Evolutionary conservation across 129 eudicot species (phyloP), one percentile per base, ranked within the genome.

Genomic region (Saussurea involucrata): DNA sequence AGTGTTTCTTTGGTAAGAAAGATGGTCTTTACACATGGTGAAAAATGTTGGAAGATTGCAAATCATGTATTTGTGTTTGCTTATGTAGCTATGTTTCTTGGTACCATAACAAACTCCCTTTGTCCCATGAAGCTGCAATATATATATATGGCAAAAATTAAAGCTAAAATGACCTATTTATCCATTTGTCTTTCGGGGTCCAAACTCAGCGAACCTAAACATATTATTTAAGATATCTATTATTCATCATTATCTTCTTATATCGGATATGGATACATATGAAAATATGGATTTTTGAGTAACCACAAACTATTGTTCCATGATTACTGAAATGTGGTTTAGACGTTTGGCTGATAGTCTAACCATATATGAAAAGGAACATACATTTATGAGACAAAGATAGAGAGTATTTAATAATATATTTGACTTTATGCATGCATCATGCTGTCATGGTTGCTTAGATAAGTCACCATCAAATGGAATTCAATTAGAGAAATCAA

Each of bases 401-500:
- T 27, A 21, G 6, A 61, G 46, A 53, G 20, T 22, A 77, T 49
- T 67, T 53, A 53, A 6, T 1, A 32, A 10, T 12, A n/a, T 31
- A 29, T 66, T 75, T 68, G 66, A 66, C 37, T 77, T 58, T 4
- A 29, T 49, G 81, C 81, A 69, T 77, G 81, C 65, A 53, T 53
- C 75, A 77, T 77, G 75, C 24, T 25, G 69, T 77, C 67, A 68
- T 37, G 27, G 68, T 7, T 77, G 24, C 25, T 17, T 71, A 68
- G 68, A 33, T 18, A 55, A 68, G 69, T 77, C 81, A 77, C 49
- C 36, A 77, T 77, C 75, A 77, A 49, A 77, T 13, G 49, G 36
- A 21, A 77, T 32, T 24, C 58, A 67, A 33, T 33, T 77, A 34
- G 37, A 17, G 68, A 37, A 68, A 77, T 77, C 68, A 53, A 77